Percentiles rank a stretch among this genome's conserved stretches.
Evolutionary conservation across 139 green algal genomes (phyloP).

Genomic region (Marvania coccoides): DNA sequence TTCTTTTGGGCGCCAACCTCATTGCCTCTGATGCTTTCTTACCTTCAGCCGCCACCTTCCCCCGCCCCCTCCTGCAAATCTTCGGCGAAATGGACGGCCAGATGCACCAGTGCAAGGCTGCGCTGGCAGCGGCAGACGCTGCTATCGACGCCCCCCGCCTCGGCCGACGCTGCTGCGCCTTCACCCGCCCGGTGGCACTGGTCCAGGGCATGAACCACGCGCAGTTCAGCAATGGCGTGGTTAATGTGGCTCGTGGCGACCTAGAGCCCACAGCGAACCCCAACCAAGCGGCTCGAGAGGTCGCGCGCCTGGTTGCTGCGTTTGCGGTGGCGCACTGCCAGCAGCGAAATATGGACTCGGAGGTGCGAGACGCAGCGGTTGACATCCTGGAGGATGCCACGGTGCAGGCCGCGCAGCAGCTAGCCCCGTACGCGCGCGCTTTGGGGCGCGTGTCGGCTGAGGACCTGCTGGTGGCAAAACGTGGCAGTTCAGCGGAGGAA

Average conservation of each 20-base stretch:
- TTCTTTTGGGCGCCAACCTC: neutral
- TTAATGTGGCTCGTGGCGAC: slow-evolving; percentile 8
- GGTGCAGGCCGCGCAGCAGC: neutral
- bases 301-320: neutral
- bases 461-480: neutral
- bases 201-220: slow-evolving; percentile 13
- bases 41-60: neutral
- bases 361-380: neutral
- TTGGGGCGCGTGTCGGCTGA: neutral
- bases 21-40: neutral
- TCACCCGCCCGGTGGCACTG: neutral
- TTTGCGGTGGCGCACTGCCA: slow-evolving; percentile 5
- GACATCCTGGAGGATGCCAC: neutral
- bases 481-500: too few relatives aligned
- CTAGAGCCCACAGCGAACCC: neutral
- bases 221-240: slow-evolving; percentile 8
- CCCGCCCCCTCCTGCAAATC: slow-evolving; percentile 10
- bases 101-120: neutral
- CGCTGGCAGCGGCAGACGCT: neutral
- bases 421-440: neutral
- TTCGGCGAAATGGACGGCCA: slow-evolving; percentile 2
- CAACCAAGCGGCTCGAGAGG: neutral
- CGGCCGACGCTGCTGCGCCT: neutral
- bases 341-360: neutral
- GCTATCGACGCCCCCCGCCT: slow-evolving; percentile 1